Base-by-base conservation (phyloP, 805 yeast species). In the Candida montana region DNA sequence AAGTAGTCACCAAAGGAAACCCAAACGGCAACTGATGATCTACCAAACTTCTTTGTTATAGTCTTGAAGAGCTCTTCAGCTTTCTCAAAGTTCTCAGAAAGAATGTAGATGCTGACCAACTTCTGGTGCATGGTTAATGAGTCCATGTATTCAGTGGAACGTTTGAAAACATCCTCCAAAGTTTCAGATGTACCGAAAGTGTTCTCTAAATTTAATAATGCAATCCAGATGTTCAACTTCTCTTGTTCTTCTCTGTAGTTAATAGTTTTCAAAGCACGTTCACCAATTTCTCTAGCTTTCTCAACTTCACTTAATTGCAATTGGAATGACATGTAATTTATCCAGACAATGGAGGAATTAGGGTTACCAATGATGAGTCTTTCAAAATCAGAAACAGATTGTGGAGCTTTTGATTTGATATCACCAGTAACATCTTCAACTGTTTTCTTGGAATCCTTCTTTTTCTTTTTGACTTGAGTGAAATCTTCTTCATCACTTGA, bases 281-380 rank as follows among this genome's bases (percentile, higher is more conserved):
- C 85, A 34, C 87, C 97, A 53, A 93, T 79, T 61, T 87, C 95
- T 54, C 99, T 79, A 9, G 97, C 96, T 64, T 86, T 88, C 30
- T 91, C 97, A 45, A 89, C 69, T 63, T 93, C 99, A 68, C 96
- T 85, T 48, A 91, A 71, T 63, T 90, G 96, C 49, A 93, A 72
- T 64, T 90, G 96, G 83, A 91, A 93, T 4, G 98, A 90, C 96
- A 93, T 93, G 66, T 85, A 93, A 65, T 90, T 87, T 86, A 93
- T 91, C 99, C 99, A 93, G 43, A 88, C 65, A 28, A 90, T 76
- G 1, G 99, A 91, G 3, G 96, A 87, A 68, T 87, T 83, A 36
- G 99, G 97, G 59, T 84, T 84, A 60, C 97, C 95, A 46, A 93
- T 75, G 41, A 93, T 73, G 50, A 93, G 67, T 57, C 99, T 79